Conservation (phyloP, 2,329 filamentous ascomycete genomes). For the Colletotrichum sp. region DNA sequence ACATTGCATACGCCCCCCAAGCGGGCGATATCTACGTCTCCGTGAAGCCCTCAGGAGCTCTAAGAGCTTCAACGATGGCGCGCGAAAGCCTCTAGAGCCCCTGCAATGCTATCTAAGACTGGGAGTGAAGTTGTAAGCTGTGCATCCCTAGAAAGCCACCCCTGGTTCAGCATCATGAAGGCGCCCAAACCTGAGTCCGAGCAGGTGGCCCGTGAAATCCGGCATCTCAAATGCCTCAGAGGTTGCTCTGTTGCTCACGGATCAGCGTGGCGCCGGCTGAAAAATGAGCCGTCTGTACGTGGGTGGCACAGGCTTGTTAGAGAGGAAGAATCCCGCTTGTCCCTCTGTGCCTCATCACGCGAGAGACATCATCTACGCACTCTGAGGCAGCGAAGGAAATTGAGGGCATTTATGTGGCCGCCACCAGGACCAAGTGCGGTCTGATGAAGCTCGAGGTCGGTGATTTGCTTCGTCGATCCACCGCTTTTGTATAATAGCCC, state of each 20-base stretch:
- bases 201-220: background rate
- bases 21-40: background rate
- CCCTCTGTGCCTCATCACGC: background rate
- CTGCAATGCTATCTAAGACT: background rate
- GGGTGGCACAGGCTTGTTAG: background rate
- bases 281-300: background rate
- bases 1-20: background rate
- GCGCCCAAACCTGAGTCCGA: background rate
- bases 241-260: background rate
- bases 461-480: background rate
- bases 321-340: background rate
- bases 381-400: background rate
- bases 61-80: background rate
- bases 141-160: background rate
- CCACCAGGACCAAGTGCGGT: background rate
- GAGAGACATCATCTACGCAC: background rate
- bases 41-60: background rate
- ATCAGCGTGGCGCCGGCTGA: background rate
- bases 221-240: background rate
- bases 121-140: background rate
- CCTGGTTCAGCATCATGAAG: background rate
- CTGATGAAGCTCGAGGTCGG: background rate
- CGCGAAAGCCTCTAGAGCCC: background rate
- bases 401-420: background rate
- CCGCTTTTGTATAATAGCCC: background rate